Percentiles rank a stretch among this genome's conserved stretches.
These are phyloP conservation scores for Agapanthus africanus DNA, from an alignment of 106 monocot species.

Conservation along the genomic window DNA sequence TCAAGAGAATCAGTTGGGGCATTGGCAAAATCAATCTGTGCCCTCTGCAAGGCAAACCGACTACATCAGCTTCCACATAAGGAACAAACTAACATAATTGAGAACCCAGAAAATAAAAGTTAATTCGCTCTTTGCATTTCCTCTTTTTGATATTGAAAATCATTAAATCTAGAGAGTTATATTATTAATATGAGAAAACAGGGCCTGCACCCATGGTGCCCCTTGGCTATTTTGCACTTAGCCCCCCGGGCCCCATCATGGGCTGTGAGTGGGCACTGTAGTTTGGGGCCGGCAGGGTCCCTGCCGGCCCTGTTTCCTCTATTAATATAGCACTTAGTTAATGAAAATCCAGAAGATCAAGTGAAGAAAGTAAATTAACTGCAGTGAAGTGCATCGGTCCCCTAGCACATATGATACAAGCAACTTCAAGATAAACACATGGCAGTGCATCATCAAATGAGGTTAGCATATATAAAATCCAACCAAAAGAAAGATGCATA, in stretches of 20 bases:
- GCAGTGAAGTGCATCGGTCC: not conserved
- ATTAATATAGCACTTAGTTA: too few relatives aligned
- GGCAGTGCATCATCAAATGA: not conserved
- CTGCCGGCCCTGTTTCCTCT: too few relatives aligned
- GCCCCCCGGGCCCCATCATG: too few relatives aligned
- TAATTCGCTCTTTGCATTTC: not conserved
- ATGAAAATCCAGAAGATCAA: not conserved
- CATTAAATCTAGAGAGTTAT: not conserved
- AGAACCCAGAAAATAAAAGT: not conserved
- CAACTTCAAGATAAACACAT: not conserved
- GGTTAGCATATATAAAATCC: not conserved
- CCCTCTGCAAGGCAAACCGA: constrained; percentile 10
- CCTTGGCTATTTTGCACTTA: too few relatives aligned
- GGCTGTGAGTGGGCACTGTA: too few relatives aligned
- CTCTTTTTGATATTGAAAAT: not conserved
- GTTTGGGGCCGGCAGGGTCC: too few relatives aligned
- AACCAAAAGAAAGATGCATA: not conserved
- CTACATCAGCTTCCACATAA: not conserved
- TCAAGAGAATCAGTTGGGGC: not conserved
- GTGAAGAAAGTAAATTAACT: not conserved
- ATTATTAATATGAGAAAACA: too few relatives aligned
- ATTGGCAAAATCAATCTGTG: constrained; percentile 6
- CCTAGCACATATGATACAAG: not conserved
- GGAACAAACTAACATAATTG: not conserved
- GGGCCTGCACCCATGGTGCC: too few relatives aligned